Evolutionary conservation across 2,329 filamentous ascomycete species (phyloP), one percentile per base, ranked within the genome.

Genomic region (Graphium sp.): DNA sequence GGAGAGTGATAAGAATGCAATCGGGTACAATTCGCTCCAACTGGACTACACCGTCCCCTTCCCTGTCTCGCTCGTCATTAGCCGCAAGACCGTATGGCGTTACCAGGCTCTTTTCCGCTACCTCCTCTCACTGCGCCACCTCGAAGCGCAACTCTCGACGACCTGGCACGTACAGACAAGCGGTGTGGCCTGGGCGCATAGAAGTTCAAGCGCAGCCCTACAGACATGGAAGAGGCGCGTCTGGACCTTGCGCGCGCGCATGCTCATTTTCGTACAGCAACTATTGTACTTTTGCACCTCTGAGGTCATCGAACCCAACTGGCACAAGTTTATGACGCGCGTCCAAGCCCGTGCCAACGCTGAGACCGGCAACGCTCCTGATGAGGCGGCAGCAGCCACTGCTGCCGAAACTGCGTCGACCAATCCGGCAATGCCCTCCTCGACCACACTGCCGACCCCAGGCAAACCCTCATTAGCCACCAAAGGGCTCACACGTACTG

Each of bases 81-180:
- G 83, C 46, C 74, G 89, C 39, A 93, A 94, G 48, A 98, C 89
- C 0, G 71, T 98, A n/a, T 87, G 89, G 52, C 74, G 89, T 29
- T 98, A 98, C 47, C 89, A 98, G 50, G 73, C 92, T 2, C 69
- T 98, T 13, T 98, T 98, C 53, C 81, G 89, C 19, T 94, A 95
- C 48, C 67, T 95, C 4, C 60, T 95, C 5, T 91, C 83, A 12
- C 58, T 98, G 24, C 79, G 85, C 29, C 80, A 94, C 49, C 66
- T 95, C 5, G 89, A 98, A 48, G 79, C 75, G 3, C 73, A 91
- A 41, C 66, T 98, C 12, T 81, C 84, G 5, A 72, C 73, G 17
- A 83, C 80, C 28, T 98, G 89, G 89, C 74, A 85, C 38, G 81
- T 84, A 32, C 85, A 95, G 43, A 87, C 74, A 29, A 80, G 85